A percentile compares a stretch with the other conserved stretches of the same genome.
These are phyloP conservation scores for Boletus sp. DNA, from an alignment of 1,284 basidiomycete genomes.

Conservation along the genomic window DNA sequence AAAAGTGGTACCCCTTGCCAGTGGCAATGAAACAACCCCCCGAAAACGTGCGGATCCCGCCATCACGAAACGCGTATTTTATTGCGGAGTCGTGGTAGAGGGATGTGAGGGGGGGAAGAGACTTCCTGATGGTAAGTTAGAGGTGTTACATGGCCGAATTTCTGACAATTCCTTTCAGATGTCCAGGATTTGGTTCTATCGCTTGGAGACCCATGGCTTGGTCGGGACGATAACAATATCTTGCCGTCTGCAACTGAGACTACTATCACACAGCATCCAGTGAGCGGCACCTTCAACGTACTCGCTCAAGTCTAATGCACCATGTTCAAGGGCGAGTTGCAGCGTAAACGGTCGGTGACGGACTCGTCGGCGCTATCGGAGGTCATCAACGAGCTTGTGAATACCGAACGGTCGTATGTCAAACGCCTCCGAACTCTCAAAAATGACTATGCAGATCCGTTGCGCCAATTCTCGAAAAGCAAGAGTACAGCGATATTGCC, in stretches of 20 bases:
- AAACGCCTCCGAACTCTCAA: constrained; percentile 73
- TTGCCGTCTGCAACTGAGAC: constrained; percentile 42
- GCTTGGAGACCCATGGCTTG: constrained; percentile 61
- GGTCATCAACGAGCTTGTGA: constrained; percentile 72
- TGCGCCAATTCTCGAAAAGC: constrained; percentile 80
- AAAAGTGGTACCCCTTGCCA: constrained; percentile 67
- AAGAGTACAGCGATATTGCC: constrained; percentile 87
- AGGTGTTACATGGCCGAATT: not conserved
- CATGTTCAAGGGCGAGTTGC: constrained; percentile 39
- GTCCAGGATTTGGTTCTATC: constrained; percentile 77
- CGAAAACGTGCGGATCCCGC: constrained; percentile 39
- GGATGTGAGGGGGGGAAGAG: constrained; percentile 65
- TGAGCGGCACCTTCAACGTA: constrained; percentile 35
- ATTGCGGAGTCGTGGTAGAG: constrained; percentile 79
- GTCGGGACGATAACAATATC: constrained; percentile 42
- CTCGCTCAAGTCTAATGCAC: constrained; percentile 11
- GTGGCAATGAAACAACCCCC: constrained; percentile 55
- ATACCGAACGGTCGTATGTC: constrained; percentile 78
- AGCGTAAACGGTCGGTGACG: constrained; percentile 56
- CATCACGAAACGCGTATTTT: constrained; percentile 71
- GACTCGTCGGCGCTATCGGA: constrained; percentile 64
- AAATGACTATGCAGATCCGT: constrained; percentile 84
- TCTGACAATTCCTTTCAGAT: constrained; percentile 43
- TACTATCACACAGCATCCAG: constrained; percentile 38
- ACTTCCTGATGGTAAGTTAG: constrained; percentile 61